phyloP scores from a whole-genome alignment of 75 land plant species.

The Picea glauca region DNA sequence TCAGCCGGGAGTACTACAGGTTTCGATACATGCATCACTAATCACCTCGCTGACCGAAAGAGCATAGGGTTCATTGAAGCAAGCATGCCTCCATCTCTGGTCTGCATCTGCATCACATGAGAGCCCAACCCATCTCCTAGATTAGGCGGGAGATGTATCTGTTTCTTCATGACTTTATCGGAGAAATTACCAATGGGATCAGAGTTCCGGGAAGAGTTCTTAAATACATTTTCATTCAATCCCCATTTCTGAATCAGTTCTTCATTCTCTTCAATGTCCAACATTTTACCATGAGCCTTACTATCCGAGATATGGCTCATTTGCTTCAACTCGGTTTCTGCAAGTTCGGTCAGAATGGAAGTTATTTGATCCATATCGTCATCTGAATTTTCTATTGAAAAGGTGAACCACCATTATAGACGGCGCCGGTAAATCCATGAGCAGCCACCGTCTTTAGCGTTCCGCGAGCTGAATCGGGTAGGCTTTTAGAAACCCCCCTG shows the following conservation, averaged over 20 bases:
- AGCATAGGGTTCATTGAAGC: conserved; percentile 67
- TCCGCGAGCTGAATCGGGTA: conserved; percentile 40
- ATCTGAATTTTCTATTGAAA: conserved; percentile 13
- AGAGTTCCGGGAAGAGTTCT: conserved; percentile 41
- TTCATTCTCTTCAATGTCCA: conserved; percentile 85
- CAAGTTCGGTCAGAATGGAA: conserved; percentile 33
- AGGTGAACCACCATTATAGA: conserved; percentile 6
- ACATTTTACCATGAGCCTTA: conserved; percentile 55
- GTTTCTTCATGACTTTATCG: background rate
- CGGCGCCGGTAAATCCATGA: no score
- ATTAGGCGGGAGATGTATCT: conserved; percentile 18
- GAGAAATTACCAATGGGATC: background rate
- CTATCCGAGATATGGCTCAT: conserved; percentile 33
- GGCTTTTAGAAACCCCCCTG: conserved; percentile 61
- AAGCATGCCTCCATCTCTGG: conserved; percentile 78
- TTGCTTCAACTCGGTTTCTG: conserved; percentile 47
- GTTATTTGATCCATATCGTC: conserved; percentile 46
- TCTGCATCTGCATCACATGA: conserved; percentile 30
- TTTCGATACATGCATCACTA: conserved; percentile 81
- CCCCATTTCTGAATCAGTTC: conserved; percentile 88
- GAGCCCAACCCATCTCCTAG: conserved; percentile 75
- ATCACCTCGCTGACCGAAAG: conserved; percentile 28
- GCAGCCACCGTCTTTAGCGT: conserved; percentile 28
- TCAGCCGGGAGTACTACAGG: conserved; percentile 54
- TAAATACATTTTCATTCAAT: conserved; percentile 70